Evolutionary conservation across 352 stramenopile genomes (phyloP), one percentile per base, ranked within the genome.

Genomic region (Phytopythium boreale): DNA sequence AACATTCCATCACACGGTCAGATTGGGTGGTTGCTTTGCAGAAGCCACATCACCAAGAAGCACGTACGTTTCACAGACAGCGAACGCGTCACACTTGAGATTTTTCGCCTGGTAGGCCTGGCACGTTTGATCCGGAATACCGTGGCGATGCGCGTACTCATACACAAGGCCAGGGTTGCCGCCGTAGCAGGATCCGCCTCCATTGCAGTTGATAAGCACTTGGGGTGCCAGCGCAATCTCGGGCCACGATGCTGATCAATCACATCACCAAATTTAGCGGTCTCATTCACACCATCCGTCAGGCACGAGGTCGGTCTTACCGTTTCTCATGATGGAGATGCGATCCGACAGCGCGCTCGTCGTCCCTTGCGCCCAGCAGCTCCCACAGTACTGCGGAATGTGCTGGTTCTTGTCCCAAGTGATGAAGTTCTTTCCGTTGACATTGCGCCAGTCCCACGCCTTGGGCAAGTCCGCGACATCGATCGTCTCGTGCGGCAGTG

Each of bases 331-430:
- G 59, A 97, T 96, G 41, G 87, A 92, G 63, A 97, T 97, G n/a
- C 91, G 90, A 66, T 97, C 91, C 20, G 90, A 95, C 19, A 97
- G 72, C 27, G 89, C 83, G 46, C 86, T 96, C 24, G 88, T 96
- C 14, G 90, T 94, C 34, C 87, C 91, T 39, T 97, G 90, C 0
- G 91, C 90, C 92, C 92, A 98, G 77, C 90, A 98, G 51, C 86
- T 96, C n/a, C 90, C 89, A 58, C 92, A 97, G 74, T 97, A 97
- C 50, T 88, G 72, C 29, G 97, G 97, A 61, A 99, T 98, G 76
- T 99, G 97, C 74, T 99, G 97, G 79, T 99, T 99, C 69, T 98
- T 96, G 72, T 97, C 94, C 82, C 96, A 98, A n/a, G 97, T 99
- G 22, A 98, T 83, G 71, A 96, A 99, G 75, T 90, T 97, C 66